A percentile compares a stretch with the other conserved stretches of the same genome.
phyloP scores from a whole-genome alignment of 2,329 filamentous ascomycete genomes.

The Acephala macrosclerotiorum region DNA sequence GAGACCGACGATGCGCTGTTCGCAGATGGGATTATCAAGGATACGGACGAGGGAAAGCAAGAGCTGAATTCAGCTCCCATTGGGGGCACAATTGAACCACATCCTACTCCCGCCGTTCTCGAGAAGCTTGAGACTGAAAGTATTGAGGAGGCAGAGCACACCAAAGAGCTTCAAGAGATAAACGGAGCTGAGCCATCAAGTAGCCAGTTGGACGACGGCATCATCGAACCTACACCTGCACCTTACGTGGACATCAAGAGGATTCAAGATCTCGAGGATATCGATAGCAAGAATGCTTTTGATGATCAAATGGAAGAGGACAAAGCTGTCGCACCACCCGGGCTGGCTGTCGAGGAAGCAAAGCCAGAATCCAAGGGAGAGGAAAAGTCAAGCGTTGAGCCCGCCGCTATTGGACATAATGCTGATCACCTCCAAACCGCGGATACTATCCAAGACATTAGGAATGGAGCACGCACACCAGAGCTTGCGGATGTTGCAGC shows the following conservation, averaged over 20 bases:
- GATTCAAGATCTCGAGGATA: slow-evolving; percentile 1
- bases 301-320: slow-evolving; percentile 10
- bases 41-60: slow-evolving; percentile 13
- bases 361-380: slow-evolving; percentile 40
- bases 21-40: slow-evolving; percentile 26
- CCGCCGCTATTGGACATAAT: not conserved
- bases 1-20: slow-evolving; percentile 25
- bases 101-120: slow-evolving; percentile 12
- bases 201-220: slow-evolving; percentile 47
- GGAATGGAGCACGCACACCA: slow-evolving; percentile 25
- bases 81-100: slow-evolving; percentile 10
- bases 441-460: not conserved
- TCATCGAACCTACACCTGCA: slow-evolving; percentile 46
- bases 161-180: slow-evolving; percentile 6
- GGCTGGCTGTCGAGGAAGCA: slow-evolving; percentile 40
- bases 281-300: slow-evolving; percentile 1
- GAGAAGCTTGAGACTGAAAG: slow-evolving; percentile 10
- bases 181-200: slow-evolving; percentile 35
- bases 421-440: not conserved
- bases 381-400: not conserved
- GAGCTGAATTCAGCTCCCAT: not conserved
- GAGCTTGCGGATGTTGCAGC: slow-evolving; percentile 38
- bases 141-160: slow-evolving; percentile 5
- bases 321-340: slow-evolving; percentile 1
- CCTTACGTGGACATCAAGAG: slow-evolving; percentile 19